Evolutionary conservation across 2,329 filamentous ascomycete species (phyloP).

Genomic region (Sporothrix humicola): DNA sequence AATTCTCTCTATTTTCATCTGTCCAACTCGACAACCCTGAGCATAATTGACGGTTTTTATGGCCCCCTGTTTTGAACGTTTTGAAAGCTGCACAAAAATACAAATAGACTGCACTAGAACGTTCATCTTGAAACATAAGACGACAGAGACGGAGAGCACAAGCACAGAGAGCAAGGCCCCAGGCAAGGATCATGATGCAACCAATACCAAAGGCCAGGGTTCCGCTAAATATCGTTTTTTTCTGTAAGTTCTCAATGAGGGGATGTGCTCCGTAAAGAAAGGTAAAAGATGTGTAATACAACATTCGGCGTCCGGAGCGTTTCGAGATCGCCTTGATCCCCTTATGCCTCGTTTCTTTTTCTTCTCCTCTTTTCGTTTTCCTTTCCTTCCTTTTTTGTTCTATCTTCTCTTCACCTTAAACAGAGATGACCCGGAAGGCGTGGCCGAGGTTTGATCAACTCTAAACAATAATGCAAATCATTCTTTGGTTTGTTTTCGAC

Average conservation of each 20-base stretch:
- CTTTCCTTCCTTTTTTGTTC: background rate
- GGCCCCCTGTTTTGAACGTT: background rate
- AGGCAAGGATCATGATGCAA: slow-evolving; percentile 15
- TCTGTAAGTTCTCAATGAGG: background rate
- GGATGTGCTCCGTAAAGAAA: slow-evolving; percentile 2
- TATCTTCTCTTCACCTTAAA: background rate
- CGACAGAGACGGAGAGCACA: background rate
- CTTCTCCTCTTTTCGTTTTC: background rate
- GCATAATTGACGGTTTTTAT: background rate
- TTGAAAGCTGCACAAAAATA: slow-evolving; percentile 16
- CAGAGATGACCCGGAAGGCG: slow-evolving; percentile 12
- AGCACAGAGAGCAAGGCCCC: background rate
- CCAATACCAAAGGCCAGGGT: background rate
- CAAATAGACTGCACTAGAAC: background rate
- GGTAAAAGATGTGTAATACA: slow-evolving; percentile 11
- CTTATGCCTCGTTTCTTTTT: background rate
- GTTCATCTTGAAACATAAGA: slow-evolving; percentile 26
- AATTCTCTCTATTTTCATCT: background rate
- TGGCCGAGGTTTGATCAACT: slow-evolving; percentile 26
- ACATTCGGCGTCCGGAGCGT: background rate
- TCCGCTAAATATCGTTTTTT: background rate
- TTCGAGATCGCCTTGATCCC: slow-evolving; percentile 4
- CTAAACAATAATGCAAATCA: slow-evolving; percentile 22
- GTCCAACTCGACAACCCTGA: slow-evolving; percentile 7
- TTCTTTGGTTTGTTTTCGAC: background rate